Conservation (phyloP, 2,329 filamentous ascomycete species). For the Cercospora brassicicola region DNA sequence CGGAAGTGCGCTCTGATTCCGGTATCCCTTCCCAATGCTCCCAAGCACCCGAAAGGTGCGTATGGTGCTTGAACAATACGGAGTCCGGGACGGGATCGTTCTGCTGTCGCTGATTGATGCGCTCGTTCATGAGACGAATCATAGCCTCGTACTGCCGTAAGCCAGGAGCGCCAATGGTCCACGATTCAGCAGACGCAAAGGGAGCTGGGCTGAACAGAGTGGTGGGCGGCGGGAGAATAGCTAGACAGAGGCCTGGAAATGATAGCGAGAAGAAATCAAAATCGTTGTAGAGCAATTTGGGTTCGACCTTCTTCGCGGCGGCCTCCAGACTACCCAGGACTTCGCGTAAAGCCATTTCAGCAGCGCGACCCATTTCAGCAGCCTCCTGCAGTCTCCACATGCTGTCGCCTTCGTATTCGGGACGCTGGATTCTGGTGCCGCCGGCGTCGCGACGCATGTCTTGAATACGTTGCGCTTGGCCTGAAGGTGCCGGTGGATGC, state of each 20-base stretch:
- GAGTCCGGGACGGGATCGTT: slow-evolving; percentile 47
- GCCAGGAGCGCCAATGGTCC: slow-evolving; percentile 75
- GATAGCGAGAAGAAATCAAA: slow-evolving; percentile 84
- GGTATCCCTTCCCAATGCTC: slow-evolving; percentile 71
- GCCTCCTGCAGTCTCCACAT: slow-evolving; percentile 55
- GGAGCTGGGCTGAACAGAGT: slow-evolving; percentile 80
- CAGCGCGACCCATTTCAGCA: slow-evolving; percentile 74
- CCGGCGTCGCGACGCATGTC: slow-evolving; percentile 34
- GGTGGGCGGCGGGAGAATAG: slow-evolving; percentile 75
- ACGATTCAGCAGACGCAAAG: slow-evolving; percentile 74
- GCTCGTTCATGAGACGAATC: slow-evolving; percentile 31
- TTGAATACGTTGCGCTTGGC: slow-evolving; percentile 33
- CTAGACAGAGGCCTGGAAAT: slow-evolving; percentile 80
- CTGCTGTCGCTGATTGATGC: slow-evolving; percentile 39
- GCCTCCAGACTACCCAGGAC: slow-evolving; percentile 77
- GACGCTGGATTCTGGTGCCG: slow-evolving; percentile 31
- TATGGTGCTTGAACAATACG: slow-evolving; percentile 67
- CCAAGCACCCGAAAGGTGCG: slow-evolving; percentile 76
- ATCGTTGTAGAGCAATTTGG: slow-evolving; percentile 57
- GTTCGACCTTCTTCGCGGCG: slow-evolving; percentile 63
- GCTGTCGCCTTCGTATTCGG: slow-evolving; percentile 64
- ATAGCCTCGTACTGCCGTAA: slow-evolving; percentile 73
- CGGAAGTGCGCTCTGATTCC: slow-evolving; percentile 45
- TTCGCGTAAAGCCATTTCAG: slow-evolving; percentile 82
- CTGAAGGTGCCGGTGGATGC: slow-evolving; percentile 15